Evolutionary conservation across 2,329 filamentous ascomycete genomes (phyloP).

Genomic region (Paecilomyces niveus): DNA sequence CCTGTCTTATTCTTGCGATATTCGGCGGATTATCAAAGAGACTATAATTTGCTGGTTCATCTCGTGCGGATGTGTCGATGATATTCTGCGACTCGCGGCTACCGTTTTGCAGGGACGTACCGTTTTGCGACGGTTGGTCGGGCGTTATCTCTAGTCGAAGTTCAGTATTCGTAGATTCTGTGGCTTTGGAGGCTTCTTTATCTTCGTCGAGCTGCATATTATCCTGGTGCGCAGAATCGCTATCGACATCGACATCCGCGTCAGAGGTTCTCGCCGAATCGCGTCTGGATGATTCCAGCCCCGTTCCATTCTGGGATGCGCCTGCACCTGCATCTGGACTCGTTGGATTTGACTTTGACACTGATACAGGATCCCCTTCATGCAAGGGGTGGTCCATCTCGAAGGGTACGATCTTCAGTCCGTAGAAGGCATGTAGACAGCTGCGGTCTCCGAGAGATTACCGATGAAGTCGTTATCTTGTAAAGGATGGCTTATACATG

Average conservation of each 20-base stretch:
- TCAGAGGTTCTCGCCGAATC: background rate
- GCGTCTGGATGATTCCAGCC: background rate
- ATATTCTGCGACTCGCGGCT: background rate
- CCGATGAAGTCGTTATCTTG: background rate
- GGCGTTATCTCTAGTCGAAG: background rate
- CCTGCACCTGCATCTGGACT: constrained; percentile 4
- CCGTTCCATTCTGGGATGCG: constrained; percentile 7
- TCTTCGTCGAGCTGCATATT: constrained; percentile 5
- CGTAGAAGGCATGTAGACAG: constrained; percentile 5
- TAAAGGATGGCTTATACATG: background rate
- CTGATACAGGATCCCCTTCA: constrained; percentile 13
- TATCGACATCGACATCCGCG: background rate
- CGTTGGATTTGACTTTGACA: constrained; percentile 10
- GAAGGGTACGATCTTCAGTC: constrained; percentile 7
- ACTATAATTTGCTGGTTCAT: constrained; percentile 13
- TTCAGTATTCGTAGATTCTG: background rate
- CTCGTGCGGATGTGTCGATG: background rate
- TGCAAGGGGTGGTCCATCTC: constrained; percentile 25
- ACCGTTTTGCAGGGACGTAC: background rate
- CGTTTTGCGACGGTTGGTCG: background rate
- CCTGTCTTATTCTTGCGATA: constrained; percentile 34
- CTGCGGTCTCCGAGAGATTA: background rate
- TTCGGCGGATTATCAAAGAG: constrained; percentile 38
- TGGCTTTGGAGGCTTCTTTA: background rate
- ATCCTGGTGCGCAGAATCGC: background rate